These are phyloP conservation scores for Zymoseptoria tritici DNA, from an alignment of 2,329 filamentous ascomycete species.

Conservation along the genomic window DNA sequence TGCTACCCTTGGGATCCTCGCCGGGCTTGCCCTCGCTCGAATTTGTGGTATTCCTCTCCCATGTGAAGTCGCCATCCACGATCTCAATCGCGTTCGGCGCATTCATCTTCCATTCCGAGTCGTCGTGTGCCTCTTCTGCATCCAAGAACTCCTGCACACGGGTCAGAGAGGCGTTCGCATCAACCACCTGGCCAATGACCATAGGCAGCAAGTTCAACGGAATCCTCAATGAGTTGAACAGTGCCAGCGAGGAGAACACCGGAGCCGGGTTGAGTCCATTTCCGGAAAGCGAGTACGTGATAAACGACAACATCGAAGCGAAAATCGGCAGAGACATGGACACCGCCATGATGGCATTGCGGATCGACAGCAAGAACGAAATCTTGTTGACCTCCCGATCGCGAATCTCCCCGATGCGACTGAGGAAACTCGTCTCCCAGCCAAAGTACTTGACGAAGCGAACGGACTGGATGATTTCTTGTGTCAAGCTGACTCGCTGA, in stretches of 20 bases:
- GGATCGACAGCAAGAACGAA: constrained; percentile 71
- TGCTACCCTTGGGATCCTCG: constrained; percentile 25
- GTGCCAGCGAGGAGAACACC: constrained; percentile 84
- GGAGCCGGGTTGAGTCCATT: constrained; percentile 62
- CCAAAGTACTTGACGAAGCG: constrained; percentile 96
- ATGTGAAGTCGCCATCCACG: constrained; percentile 70
- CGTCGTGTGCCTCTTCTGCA: constrained; percentile 75
- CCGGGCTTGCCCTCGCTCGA: constrained; percentile 31
- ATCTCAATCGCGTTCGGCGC: constrained; percentile 58
- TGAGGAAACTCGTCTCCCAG: constrained; percentile 83
- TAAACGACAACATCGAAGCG: constrained; percentile 90
- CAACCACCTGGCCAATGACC: constrained; percentile 80
- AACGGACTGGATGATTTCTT: constrained; percentile 85
- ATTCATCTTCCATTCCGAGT: constrained; percentile 50
- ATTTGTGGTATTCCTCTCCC: constrained; percentile 60
- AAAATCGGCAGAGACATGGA: constrained; percentile 86
- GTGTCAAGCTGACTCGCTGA: constrained; percentile 80
- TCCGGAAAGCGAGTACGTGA: constrained; percentile 61
- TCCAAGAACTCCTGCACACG: constrained; percentile 84
- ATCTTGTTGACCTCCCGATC: constrained; percentile 73
- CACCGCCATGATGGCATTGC: constrained; percentile 77
- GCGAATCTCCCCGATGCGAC: constrained; percentile 66
- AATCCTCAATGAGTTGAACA: constrained; percentile 87
- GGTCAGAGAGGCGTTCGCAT: constrained; percentile 76
- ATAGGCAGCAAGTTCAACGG: constrained; percentile 84